Evolutionary conservation across 2,329 filamentous ascomycete genomes (phyloP), one percentile per base, ranked within the genome.

Genomic region (Botryotinia narcissicola): DNA sequence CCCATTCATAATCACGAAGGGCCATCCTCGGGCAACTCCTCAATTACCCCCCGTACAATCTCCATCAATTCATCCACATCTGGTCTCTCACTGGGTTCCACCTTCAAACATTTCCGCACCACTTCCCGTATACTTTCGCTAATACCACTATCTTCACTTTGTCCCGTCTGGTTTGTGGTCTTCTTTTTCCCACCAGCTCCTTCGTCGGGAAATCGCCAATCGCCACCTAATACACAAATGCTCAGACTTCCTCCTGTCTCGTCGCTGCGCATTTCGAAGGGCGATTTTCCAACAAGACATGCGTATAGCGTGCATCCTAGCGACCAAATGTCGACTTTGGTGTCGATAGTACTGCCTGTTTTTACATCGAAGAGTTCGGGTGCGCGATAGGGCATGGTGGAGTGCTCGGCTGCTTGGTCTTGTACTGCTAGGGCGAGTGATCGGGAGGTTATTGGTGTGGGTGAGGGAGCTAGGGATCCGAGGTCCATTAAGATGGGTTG

Each of bases 281-380:
- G 96, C 22, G 93, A 97, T 83, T 99, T 98, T 77, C 96, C 96
- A 42, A 98, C 94, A 16, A 99, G 87, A 80, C 96, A 98, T 54
- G 96, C 96, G 83, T 97, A 99, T 62, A 99, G 86, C n/a, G 96
- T 98, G 85, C 96, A 98, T 70, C 96, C 96, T 35, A 99, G 85
- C 25, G 93, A 97, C 96, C 96, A 99, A 77, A 99, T 97, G 82
- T 99, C 96, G 59, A 97, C 94, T 82, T 98, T 98, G 20, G 95
- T 97, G 83, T 98, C 96, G 80, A 99, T 92, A 69, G 94, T 89
- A 67, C 92, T 91, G 75, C 93, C 95, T 4, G 94, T 98, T 84
- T 97, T 97, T 73, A 98, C 96, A 82, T 99, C 96, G 83, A 99
- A 99, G 75, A 99, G 90, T 83, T 99, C 96, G 0, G 96, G 96